Evolutionary conservation across 331 rosid species (phyloP).

Genomic region (Malus hybrid): DNA sequence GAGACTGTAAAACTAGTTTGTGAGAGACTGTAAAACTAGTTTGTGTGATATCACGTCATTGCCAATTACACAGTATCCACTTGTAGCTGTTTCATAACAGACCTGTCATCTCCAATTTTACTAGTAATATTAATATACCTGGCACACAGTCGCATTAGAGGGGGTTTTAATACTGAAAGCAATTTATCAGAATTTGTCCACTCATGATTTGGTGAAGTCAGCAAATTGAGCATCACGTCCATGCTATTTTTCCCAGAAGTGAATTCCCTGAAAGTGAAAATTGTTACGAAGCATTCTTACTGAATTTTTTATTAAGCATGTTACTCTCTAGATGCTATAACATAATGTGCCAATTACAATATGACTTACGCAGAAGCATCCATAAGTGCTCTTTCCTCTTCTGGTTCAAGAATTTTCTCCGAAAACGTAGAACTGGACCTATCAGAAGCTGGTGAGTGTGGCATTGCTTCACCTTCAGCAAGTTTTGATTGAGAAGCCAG

Average conservation of each 20-base stretch:
- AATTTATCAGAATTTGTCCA: constrained; percentile 57
- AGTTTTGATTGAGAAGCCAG: constrained; percentile 59
- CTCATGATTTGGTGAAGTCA: constrained; percentile 59
- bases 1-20: neutral
- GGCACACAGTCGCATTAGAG: constrained; percentile 68
- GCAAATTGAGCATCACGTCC: constrained; percentile 68
- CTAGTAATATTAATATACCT: constrained; percentile 40
- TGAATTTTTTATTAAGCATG: constrained; percentile 1
- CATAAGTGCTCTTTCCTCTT: constrained; percentile 63
- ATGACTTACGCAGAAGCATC: constrained; percentile 52
- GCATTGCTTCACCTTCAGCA: constrained; percentile 42
- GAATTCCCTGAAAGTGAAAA: constrained; percentile 43
- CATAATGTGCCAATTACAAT: neutral
- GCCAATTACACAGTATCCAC: constrained; percentile 1
- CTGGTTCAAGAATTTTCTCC: constrained; percentile 73
- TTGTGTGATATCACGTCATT: neutral
- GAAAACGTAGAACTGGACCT: constrained; percentile 57
- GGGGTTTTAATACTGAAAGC: constrained; percentile 40
- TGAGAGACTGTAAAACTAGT: neutral
- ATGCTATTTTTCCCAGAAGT: constrained; percentile 55
- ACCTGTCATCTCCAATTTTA: neutral
- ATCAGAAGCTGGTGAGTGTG: constrained; percentile 23
- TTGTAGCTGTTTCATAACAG: constrained; percentile 10
- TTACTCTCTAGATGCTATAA: neutral
- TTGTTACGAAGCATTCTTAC: neutral